phyloP scores from a whole-genome alignment of 78 protist species.

The Dictyostelium firmibasis region DNA sequence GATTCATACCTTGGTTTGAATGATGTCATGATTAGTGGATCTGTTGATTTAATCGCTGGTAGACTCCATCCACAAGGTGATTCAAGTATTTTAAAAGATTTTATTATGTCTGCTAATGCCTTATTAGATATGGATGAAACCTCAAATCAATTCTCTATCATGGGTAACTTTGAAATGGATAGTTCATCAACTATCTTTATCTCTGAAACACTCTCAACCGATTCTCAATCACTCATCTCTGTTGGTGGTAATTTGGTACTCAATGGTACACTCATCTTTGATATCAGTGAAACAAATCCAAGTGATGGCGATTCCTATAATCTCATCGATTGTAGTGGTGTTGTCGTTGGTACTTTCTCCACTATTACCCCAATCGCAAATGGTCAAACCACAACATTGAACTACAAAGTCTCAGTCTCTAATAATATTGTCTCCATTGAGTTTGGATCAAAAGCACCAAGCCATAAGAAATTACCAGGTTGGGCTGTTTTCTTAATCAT shows the following conservation, averaged over 20 bases:
- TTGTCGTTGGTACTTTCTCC: not conserved
- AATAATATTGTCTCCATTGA: not conserved
- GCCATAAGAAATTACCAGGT: not conserved
- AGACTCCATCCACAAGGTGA: not conserved
- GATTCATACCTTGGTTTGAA: not conserved
- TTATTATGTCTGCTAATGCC: not conserved
- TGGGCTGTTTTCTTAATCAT: conserved; percentile 20
- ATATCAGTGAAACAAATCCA: not conserved
- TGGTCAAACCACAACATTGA: not conserved
- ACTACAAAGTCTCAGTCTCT: not conserved
- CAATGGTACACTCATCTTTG: not conserved
- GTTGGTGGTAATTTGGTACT: not conserved
- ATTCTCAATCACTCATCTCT: not conserved
- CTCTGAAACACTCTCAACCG: not conserved
- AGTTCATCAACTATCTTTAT: too few relatives aligned
- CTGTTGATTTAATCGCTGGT: not conserved
- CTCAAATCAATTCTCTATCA: not conserved
- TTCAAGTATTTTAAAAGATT: not conserved
- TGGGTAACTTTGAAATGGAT: not conserved
- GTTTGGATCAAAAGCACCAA: not conserved
- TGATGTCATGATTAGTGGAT: not conserved
- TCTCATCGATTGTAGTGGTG: not conserved
- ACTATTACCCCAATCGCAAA: too few relatives aligned
- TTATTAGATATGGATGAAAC: not conserved
- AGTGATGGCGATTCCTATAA: not conserved